Conservation (phyloP, 352 stramenopile genomes). For the Aphanomyces euteiches region DNA sequence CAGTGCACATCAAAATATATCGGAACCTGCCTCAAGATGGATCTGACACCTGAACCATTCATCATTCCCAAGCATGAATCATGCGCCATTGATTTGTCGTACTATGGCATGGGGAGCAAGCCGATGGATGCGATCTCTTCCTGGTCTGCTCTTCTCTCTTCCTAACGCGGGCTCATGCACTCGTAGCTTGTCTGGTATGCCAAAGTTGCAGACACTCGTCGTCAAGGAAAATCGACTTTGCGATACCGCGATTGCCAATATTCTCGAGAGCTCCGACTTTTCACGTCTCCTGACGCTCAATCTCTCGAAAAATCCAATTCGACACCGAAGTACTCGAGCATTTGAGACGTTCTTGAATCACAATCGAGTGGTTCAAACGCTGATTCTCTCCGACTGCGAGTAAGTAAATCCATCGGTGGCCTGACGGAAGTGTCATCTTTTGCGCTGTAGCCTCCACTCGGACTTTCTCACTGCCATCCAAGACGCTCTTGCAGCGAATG, state of each 20-base stretch:
- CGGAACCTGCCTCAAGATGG: constrained; percentile 13
- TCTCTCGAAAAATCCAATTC: constrained; percentile 16
- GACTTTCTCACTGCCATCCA: not conserved
- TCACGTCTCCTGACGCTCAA: constrained; percentile 27
- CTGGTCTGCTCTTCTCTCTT: not conserved
- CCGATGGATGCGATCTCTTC: constrained; percentile 24
- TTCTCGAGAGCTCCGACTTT: constrained; percentile 28
- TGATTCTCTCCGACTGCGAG: constrained; percentile 26
- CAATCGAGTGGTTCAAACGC: constrained; percentile 22
- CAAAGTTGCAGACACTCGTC: constrained; percentile 26
- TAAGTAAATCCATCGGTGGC: not conserved
- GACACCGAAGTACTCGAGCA: not conserved
- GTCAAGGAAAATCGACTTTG: constrained; percentile 24
- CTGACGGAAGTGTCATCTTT: not conserved
- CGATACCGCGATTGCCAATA: constrained; percentile 13
- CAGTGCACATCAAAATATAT: constrained; percentile 19
- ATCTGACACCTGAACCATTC: constrained; percentile 22
- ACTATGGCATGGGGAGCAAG: constrained; percentile 26
- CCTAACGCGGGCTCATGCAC: not conserved
- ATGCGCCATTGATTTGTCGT: constrained; percentile 19
- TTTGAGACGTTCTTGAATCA: constrained; percentile 13
- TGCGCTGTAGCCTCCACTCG: constrained; percentile 15
- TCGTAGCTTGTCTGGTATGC: constrained; percentile 18
- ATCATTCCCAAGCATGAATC: constrained; percentile 29
- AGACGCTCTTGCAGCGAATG: constrained; percentile 8